Percentiles rank a stretch among this genome's conserved stretches.
phyloP scores from a whole-genome alignment of 148 eudicot species.

The Persicaria tinctoria region DNA sequence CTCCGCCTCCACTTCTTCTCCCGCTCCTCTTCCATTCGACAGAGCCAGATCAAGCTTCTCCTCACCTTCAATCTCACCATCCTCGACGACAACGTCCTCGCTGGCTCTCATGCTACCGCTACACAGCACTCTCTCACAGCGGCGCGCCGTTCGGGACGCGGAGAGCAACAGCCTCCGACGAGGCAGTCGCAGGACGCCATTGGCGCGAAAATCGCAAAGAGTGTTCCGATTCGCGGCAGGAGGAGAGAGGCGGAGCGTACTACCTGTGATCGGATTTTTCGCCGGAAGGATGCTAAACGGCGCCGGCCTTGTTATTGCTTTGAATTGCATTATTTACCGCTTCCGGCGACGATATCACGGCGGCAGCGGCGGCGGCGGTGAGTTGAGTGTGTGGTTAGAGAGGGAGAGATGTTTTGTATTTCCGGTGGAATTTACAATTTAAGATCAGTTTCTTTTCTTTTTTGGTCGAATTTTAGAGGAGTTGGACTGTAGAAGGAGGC shows the following conservation, averaged over 20 bases:
- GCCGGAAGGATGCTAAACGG: conserved; percentile 3
- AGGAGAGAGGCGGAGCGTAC: background rate
- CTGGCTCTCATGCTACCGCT: background rate
- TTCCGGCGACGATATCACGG: background rate
- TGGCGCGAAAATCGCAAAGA: background rate
- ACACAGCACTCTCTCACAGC: background rate
- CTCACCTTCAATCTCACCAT: background rate
- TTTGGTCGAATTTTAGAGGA: no score
- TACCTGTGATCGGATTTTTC: background rate
- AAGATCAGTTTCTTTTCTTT: background rate
- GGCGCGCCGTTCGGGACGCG: background rate
- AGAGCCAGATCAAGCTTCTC: conserved; percentile 3
- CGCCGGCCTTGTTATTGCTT: conserved; percentile 11
- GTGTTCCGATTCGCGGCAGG: background rate
- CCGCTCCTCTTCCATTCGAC: background rate
- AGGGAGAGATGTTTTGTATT: background rate
- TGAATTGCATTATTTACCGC: conserved; percentile 9
- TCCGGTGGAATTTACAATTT: background rate
- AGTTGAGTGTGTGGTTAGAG: background rate
- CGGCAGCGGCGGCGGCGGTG: background rate
- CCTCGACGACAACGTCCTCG: background rate
- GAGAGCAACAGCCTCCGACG: conserved; percentile 1
- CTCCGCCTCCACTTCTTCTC: background rate
- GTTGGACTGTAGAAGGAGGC: background rate
- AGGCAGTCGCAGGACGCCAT: background rate